Conservation (phyloP, 164 flowering plant species). For the Umbilicus rupestris region DNA sequence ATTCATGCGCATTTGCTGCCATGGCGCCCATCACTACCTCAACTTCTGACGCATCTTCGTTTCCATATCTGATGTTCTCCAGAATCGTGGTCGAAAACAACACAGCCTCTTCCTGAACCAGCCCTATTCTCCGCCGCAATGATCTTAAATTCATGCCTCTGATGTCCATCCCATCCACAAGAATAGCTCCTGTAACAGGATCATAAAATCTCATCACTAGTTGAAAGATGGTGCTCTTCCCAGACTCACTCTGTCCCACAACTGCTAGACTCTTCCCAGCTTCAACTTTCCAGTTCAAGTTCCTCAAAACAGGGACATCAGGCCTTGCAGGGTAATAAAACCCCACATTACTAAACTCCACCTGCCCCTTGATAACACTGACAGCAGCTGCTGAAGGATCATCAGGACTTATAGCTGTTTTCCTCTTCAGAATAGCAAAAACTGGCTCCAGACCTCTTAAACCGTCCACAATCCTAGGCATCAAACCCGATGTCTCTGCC, state of each 20-base stretch:
- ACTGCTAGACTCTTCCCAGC: slow-evolving; percentile 67
- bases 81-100: slow-evolving; percentile 68
- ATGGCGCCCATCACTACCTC: slow-evolving; percentile 61
- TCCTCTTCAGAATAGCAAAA: slow-evolving; percentile 45
- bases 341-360: slow-evolving; percentile 47
- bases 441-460: slow-evolving; percentile 59
- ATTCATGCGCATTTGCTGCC: slow-evolving; percentile 71
- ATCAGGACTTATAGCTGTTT: slow-evolving; percentile 39
- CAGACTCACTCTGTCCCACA: slow-evolving; percentile 87
- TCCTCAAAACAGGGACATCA: slow-evolving; percentile 37
- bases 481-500: slow-evolving; percentile 66
- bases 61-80: slow-evolving; percentile 69
- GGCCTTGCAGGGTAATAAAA: slow-evolving; percentile 69
- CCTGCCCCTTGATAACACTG: slow-evolving; percentile 40
- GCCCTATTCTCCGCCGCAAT: slow-evolving; percentile 44
- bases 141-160: slow-evolving; percentile 41
- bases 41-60: slow-evolving; percentile 49
- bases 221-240: slow-evolving; percentile 62
- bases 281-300: slow-evolving; percentile 30
- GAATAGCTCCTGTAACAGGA: slow-evolving; percentile 38
- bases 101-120: slow-evolving; percentile 82
- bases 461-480: slow-evolving; percentile 60
- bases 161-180: slow-evolving; percentile 52
- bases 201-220: slow-evolving; percentile 67
- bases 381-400: slow-evolving; percentile 25